Evolutionary conservation across 352 stramenopile genomes (phyloP).

Genomic region (Plasmopara viticola): DNA sequence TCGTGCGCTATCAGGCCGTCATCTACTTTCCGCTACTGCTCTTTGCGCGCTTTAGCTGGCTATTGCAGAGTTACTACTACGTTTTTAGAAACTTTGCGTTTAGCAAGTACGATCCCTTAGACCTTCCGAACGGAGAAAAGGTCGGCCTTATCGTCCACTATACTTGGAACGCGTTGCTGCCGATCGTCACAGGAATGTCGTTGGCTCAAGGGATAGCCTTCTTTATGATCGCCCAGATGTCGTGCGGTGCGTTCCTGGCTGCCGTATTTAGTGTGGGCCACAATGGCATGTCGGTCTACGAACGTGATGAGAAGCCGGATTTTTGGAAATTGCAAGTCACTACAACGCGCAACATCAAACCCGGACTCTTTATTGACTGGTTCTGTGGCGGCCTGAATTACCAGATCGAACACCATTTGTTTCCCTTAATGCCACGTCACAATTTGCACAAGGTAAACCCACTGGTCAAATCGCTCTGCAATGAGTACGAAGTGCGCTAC

Average conservation of each 20-base stretch:
- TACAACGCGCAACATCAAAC: slow-evolving; percentile 95
- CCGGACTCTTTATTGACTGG: slow-evolving; percentile 94
- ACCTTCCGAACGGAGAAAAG: slow-evolving; percentile 82
- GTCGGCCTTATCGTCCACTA: slow-evolving; percentile 85
- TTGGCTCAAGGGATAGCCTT: slow-evolving; percentile 64
- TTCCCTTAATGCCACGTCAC: slow-evolving; percentile 95
- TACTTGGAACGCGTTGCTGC: slow-evolving; percentile 86
- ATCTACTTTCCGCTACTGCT: slow-evolving; percentile 98
- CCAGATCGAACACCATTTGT: slow-evolving; percentile 98
- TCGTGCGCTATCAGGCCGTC: slow-evolving; percentile 90
- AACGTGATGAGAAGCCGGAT: slow-evolving; percentile 92
- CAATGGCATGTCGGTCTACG: slow-evolving; percentile 98
- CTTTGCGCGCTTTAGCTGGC: slow-evolving; percentile 94
- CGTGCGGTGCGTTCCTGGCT: slow-evolving; percentile 93
- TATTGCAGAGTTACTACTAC: slow-evolving; percentile 95
- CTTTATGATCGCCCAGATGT: slow-evolving; percentile 81
- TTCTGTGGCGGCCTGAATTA: slow-evolving; percentile 98
- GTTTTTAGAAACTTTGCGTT: slow-evolving; percentile 87
- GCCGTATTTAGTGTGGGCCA: slow-evolving; percentile 96
- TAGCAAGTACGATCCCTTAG: slow-evolving; percentile 75
- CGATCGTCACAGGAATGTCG: slow-evolving; percentile 57
- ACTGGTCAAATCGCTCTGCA: slow-evolving; percentile 95
- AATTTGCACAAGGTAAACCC: slow-evolving; percentile 92
- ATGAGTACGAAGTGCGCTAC: slow-evolving; percentile 94
- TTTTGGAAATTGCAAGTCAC: slow-evolving; percentile 99